Base-by-base conservation (phyloP, 306 rosid genomes). In the Psophocarpus tetragonolobus region DNA sequence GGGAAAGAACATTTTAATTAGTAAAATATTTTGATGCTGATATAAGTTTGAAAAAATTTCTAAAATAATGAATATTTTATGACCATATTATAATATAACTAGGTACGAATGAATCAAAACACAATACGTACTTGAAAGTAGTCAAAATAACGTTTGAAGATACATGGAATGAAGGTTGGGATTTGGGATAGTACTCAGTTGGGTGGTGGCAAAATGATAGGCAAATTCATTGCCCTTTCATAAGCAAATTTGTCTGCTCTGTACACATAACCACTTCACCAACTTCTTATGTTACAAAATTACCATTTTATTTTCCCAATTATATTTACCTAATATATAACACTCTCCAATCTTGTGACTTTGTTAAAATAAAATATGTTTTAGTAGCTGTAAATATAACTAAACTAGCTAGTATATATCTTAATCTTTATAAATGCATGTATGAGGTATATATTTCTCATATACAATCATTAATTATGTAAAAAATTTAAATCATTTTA, bases 231-330 rank as follows among this genome's bases (percentile, higher is more conserved):
- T 78, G 68, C 35, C 66, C 70, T 70, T 75, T 78, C 84, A 77
- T 85, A 85, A 87, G 93, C 96, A 72, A 89, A 81, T 68, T 87
- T 88, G 93, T 91, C 90, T 78, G 14, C 6, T 70, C 41, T 20
- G 20, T 36, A 68, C 9, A 7, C n/a, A 61, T 57, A 39, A 66
- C 83, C 74, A 83, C 68, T 78, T 73, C 36, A 21, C 60, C 39
- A 18, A 35, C 21, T 9, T 83, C 57, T 20, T 32, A 29, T 58
- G 21, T 54, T 38, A 23, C 42, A 79, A 29, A 53, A 56, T 17
- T 61, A 73, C 14, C 74, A 73, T 33, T 48, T 21, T 24, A 33
- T 47, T n/a, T 4, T 61, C 48, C 7, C 20, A n/a, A 30, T 29
- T 26, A 13, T 36, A 20, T 18, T 56, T 53, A n/a, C n/a, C n/a